Evolutionary conservation across 495 filamentous ascomycete genomes (phyloP), one percentile per base, ranked within the genome.

Genomic region (Staphylotrichum longicolle): DNA sequence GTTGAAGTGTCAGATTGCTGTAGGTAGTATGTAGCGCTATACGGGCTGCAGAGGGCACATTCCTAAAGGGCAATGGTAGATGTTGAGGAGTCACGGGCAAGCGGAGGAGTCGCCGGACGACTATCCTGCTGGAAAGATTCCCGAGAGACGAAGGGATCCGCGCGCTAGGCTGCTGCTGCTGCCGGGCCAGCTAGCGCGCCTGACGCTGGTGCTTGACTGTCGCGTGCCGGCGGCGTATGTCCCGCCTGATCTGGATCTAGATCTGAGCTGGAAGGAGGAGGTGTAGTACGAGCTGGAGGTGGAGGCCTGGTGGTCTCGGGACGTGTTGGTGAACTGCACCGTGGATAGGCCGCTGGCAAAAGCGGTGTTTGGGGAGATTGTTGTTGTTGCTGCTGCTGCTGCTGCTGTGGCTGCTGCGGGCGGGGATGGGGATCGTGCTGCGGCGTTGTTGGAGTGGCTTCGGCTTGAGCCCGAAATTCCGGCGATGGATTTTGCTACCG

Each of bases 51-150:
- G 14, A 61, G 14, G 2, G 37, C 2, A 30, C 44, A 51, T n/a
- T 61, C 59, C 10, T 35, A 34, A 1, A 42, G 4, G 5, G 45
- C 5, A 32, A 61, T 7, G 9, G 15, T 46, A 15, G 27, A 34
- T 41, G 55, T 61, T 6, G 51, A 45, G 48, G 40, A 7, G 35
- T 50, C 35, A 46, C 40, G 30, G 20, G 37, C 45, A 9, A 15
- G 55, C 44, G 33, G 56, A 1, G 40, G 57, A 4, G 49, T 27
- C 11, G 8, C 14, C 7, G 57, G 49, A 3, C 5, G 51, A n/a
- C 52, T 50, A 51, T 61, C 40, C 10, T 52, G 57, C 30, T 61
- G 59, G 35, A 54, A 49, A 3, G 59, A 50, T 9, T 61, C 59
- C 27, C 50, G 15, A 6, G 59, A 55, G 35, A 54, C 10, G 42